phyloP scores from a whole-genome alignment of 2,329 filamentous ascomycete species.

The Colletotrichum sp. region DNA sequence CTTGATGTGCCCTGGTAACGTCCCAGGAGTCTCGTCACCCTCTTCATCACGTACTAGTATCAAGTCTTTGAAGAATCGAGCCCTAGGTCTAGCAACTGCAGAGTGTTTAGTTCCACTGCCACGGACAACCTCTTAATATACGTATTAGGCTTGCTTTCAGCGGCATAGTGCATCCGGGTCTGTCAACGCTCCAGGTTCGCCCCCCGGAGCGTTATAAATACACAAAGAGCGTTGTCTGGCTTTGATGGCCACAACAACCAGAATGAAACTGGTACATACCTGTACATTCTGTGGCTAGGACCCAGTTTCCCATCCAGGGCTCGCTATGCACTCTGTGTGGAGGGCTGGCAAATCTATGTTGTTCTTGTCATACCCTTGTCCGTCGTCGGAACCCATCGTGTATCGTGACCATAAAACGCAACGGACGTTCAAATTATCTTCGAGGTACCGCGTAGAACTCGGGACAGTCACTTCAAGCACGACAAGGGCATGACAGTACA shows the following conservation, averaged over 20 bases:
- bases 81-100: rapidly evolving
- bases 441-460: rapidly evolving
- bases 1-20: neutral
- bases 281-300: neutral
- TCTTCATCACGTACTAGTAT: neutral
- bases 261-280: neutral
- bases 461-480: neutral
- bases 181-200: neutral
- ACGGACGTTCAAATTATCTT: neutral
- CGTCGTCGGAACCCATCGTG: neutral
- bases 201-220: neutral
- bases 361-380: neutral
- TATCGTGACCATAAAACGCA: neutral
- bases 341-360: neutral
- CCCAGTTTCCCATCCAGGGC: neutral
- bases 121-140: rapidly evolving
- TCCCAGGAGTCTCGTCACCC: neutral
- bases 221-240: neutral
- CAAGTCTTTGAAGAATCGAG: neutral
- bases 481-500: neutral
- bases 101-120: rapidly evolving
- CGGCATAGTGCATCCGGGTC: neutral
- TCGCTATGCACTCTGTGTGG: neutral
- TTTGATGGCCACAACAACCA: neutral
- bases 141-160: neutral